phyloP scores from a whole-genome alignment of 2,329 filamentous ascomycete genomes.

The Elsinoe batatas region DNA sequence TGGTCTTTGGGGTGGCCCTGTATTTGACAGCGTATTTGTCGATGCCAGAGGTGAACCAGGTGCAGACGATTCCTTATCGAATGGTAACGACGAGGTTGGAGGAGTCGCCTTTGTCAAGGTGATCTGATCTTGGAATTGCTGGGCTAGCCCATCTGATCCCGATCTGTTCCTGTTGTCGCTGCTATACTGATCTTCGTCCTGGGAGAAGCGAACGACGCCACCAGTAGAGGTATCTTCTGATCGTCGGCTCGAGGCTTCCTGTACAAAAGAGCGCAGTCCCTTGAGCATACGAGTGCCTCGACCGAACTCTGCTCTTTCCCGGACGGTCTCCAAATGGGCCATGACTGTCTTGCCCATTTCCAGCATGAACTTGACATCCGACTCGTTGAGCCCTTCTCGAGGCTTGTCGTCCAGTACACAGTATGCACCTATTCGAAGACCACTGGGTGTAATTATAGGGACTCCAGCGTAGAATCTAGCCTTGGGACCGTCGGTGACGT shows the following conservation, averaged over 20 bases:
- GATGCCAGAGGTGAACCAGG: neutral
- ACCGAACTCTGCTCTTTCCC: conserved; percentile 42
- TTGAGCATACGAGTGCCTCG: conserved; percentile 45
- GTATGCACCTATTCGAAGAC: conserved; percentile 51
- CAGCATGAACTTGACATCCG: conserved; percentile 45
- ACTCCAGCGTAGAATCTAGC: conserved; percentile 33
- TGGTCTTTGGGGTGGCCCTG: neutral
- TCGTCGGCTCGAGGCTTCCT: conserved; percentile 19
- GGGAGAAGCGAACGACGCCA: conserved; percentile 20
- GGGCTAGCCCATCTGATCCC: conserved; percentile 17
- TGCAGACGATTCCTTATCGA: neutral
- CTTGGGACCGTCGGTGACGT: conserved; percentile 22
- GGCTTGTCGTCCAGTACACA: conserved; percentile 50
- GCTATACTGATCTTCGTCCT: conserved; percentile 15
- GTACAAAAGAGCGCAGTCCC: conserved; percentile 41
- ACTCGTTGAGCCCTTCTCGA: conserved; percentile 39
- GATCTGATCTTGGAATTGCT: conserved; percentile 14
- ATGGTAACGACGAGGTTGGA: neutral
- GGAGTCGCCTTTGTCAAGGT: neutral
- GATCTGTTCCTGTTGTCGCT: conserved; percentile 15
- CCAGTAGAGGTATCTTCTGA: conserved; percentile 3
- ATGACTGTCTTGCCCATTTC: conserved; percentile 48
- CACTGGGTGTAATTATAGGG: conserved; percentile 48
- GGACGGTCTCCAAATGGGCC: conserved; percentile 51
- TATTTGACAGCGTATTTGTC: neutral